Base-by-base conservation (phyloP, 495 filamentous ascomycete genomes). In the Evernia prunastri region DNA sequence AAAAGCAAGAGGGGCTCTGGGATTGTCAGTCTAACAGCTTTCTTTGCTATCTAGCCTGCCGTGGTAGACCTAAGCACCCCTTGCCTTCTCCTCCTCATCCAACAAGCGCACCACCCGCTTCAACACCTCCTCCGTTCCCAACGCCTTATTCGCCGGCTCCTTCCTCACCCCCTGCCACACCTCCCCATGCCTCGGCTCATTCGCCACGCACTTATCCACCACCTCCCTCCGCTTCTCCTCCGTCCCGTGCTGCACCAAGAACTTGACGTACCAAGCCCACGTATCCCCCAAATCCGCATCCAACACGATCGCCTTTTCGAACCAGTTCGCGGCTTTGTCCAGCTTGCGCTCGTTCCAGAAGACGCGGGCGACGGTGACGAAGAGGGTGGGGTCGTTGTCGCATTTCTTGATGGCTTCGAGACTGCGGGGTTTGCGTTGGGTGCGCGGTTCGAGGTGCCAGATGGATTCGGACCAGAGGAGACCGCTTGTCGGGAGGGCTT, bases 261-360 rank as follows among this genome's bases (percentile, higher is more conserved):
- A 98, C 75, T 93, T 95, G 75, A 89, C 94, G 70, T 96, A 98
- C 93, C 93, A 98, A 45, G 91, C 94, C 94, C 94, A 98, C 9
- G 87, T 91, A 77, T 98, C 94, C 39, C 95, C 94, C 37, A 86
- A 74, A 72, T 97, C 92, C 33, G 85, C 82, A 69, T 97, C 90
- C 17, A 91, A 79, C 60, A 96, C 75, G 60, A 96, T 86, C 7
- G 94, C 94, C 77, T 96, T 94, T 78, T 96, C 89, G 71, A 98
- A 97, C 94, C 94, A 98, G 61, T 85, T 92, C 76, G 88, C 84
- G 15, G 95, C 92, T 72, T 96, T 92, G 64, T 96, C 92, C 29
- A 97, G 78, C 71, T 87, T 86, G 8, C 94, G 80, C 73, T 91
- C 88, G 10, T 75, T 83, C 87, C 87, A 90, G 73, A 91, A 91